A percentile compares a stretch with the other conserved stretches of the same genome.
These are phyloP conservation scores for Clathrus columnatus DNA, from an alignment of 768 basidiomycete species.

Conservation along the genomic window DNA sequence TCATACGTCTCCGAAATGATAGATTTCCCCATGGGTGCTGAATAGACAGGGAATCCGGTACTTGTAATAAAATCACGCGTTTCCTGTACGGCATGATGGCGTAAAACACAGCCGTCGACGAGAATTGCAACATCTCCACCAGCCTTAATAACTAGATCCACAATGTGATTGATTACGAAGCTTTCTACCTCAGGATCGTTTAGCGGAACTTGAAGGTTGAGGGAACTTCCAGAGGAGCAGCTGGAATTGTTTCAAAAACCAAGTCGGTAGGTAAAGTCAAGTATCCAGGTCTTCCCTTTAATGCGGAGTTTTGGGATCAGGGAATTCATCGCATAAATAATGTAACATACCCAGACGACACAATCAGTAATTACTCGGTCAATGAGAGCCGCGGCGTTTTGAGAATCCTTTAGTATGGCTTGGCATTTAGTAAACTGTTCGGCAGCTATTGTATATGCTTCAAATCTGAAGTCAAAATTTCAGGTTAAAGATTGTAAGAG, in stretches of 20 bases:
- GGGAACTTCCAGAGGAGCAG: constrained; percentile 53
- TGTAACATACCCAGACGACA: constrained; percentile 38
- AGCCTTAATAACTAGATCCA: constrained; percentile 52
- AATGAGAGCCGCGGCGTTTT: constrained; percentile 57
- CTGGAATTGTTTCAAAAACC: constrained; percentile 56
- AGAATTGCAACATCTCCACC: constrained; percentile 61
- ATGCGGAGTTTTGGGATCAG: background rate
- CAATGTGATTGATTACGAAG: constrained; percentile 68
- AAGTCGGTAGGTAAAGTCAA: constrained; percentile 81
- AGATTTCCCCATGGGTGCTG: constrained; percentile 77
- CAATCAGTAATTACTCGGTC: constrained; percentile 71
- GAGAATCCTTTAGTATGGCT: constrained; percentile 44
- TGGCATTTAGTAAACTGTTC: constrained; percentile 68
- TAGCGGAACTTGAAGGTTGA: constrained; percentile 37
- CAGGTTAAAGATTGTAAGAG: background rate
- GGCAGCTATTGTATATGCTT: constrained; percentile 70
- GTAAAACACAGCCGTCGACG: constrained; percentile 72
- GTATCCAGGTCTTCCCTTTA: constrained; percentile 78
- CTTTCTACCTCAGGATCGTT: constrained; percentile 54
- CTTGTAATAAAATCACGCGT: constrained; percentile 50
- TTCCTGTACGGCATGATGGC: constrained; percentile 59
- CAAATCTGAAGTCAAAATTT: constrained; percentile 39
- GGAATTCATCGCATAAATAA: background rate
- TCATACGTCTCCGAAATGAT: constrained; percentile 59
- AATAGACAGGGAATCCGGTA: constrained; percentile 67